Percentiles rank a stretch among this genome's conserved stretches.
Conservation (phyloP, 1,139 yeast genomes). For the Geotrichum carabidarum region DNA sequence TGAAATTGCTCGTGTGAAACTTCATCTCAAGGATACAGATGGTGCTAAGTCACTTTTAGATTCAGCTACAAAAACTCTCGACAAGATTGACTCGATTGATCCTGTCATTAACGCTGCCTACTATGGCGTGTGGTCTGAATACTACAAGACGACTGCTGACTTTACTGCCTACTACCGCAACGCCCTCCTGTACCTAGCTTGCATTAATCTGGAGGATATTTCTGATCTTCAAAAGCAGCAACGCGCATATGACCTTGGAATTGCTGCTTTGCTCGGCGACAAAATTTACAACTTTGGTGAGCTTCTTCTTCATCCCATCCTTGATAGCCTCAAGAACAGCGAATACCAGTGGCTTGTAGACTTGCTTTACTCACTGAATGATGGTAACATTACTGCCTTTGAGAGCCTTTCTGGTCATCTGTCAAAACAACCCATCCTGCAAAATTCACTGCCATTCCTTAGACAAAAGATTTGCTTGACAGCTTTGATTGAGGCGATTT, state of each 20-base stretch:
- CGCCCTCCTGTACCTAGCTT: slow-evolving; percentile 57
- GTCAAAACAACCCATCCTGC: slow-evolving; percentile 56
- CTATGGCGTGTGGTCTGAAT: slow-evolving; percentile 74
- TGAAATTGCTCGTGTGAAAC: slow-evolving; percentile 70
- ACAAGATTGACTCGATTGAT: slow-evolving; percentile 56
- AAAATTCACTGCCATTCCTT: slow-evolving; percentile 58
- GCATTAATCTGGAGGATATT: slow-evolving; percentile 51
- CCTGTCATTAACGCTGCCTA: slow-evolving; percentile 74
- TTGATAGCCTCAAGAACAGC: slow-evolving; percentile 50
- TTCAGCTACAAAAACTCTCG: slow-evolving; percentile 53
- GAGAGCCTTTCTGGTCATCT: slow-evolving; percentile 45
- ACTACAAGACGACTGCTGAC: slow-evolving; percentile 68
- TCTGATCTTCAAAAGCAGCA: slow-evolving; percentile 50
- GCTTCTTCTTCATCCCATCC: slow-evolving; percentile 80
- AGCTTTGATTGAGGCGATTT: slow-evolving; percentile 84
- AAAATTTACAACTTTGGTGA: slow-evolving; percentile 94
- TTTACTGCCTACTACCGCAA: slow-evolving; percentile 75
- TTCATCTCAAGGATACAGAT: slow-evolving; percentile 53
- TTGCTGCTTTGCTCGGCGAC: slow-evolving; percentile 88
- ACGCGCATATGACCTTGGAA: slow-evolving; percentile 74
- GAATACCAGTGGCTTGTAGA: slow-evolving; percentile 69
- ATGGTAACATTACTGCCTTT: slow-evolving; percentile 68
- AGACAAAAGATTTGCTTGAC: slow-evolving; percentile 89
- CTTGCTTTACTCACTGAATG: slow-evolving; percentile 63
- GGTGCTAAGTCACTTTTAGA: slow-evolving; percentile 71